A percentile compares a stretch with the other conserved stretches of the same genome.
phyloP scores from a whole-genome alignment of 2,329 filamentous ascomycete species.

The Penicillium sp. region DNA sequence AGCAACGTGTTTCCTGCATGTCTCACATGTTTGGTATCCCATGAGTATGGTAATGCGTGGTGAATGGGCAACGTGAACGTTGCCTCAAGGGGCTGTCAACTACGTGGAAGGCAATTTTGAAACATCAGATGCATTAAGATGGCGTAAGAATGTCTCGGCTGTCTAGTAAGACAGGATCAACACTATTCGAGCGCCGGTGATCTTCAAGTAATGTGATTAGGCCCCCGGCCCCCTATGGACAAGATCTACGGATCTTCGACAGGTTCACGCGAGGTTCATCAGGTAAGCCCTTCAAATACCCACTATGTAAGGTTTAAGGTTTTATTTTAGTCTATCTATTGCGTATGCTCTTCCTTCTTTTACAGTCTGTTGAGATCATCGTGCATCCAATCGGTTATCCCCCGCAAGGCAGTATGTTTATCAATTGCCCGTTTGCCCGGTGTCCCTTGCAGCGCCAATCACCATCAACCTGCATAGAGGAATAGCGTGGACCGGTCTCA shows the following conservation, averaged over 20 bases:
- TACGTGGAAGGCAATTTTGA: background rate
- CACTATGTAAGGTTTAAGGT: constrained; percentile 4
- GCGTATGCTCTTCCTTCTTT: constrained; percentile 2
- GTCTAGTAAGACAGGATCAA: background rate
- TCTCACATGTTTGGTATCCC: constrained; percentile 15
- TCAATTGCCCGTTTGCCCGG: constrained; percentile 12
- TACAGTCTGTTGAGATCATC: constrained; percentile 11
- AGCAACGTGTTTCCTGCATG: constrained; percentile 9
- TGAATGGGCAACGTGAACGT: constrained; percentile 4
- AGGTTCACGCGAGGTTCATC: constrained; percentile 17
- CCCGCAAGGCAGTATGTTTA: constrained; percentile 13
- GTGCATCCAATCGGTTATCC: constrained; percentile 8
- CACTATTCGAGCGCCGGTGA: constrained; percentile 1
- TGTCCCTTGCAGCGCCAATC: constrained; percentile 14
- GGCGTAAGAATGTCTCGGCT: constrained; percentile 4
- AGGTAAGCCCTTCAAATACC: constrained; percentile 4
- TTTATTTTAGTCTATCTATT: constrained; percentile 2
- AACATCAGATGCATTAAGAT: background rate
- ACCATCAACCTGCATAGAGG: constrained; percentile 8
- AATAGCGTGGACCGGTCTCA: constrained; percentile 5
- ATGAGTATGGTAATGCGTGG: constrained; percentile 10
- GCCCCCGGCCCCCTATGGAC: constrained; percentile 14
- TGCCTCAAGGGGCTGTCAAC: background rate
- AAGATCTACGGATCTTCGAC: constrained; percentile 12
- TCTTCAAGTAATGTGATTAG: constrained; percentile 14